phyloP scores from a whole-genome alignment of 1,284 basidiomycete genomes.

The Garcileccinum viscosum region DNA sequence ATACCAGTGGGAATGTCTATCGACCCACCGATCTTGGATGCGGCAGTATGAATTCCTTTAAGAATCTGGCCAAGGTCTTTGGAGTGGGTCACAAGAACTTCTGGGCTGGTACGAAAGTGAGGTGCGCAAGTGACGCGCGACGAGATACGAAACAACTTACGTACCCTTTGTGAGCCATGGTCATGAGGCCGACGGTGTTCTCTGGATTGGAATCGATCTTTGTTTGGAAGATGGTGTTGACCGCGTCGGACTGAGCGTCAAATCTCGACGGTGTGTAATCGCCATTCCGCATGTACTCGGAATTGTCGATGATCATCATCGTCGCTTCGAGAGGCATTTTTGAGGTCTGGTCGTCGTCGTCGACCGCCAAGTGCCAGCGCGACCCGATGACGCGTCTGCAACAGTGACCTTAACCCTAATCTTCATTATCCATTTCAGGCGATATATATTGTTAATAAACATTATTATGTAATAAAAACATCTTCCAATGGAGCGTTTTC shows the following conservation, averaged over 20 bases:
- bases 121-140: neutral
- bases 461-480: neutral
- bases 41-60: slow-evolving; percentile 75
- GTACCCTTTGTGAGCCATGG: slow-evolving; percentile 94
- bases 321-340: slow-evolving; percentile 93
- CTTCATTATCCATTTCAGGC: neutral
- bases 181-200: slow-evolving; percentile 97
- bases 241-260: slow-evolving; percentile 91
- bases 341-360: slow-evolving; percentile 24
- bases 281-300: slow-evolving; percentile 95
- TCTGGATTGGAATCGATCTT: slow-evolving; percentile 97
- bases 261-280: slow-evolving; percentile 91
- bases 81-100: slow-evolving; percentile 94
- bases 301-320: slow-evolving; percentile 92
- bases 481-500: too few species aligned
- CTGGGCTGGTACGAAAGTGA: slow-evolving; percentile 63
- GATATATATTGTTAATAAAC: neutral
- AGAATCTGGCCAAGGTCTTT: slow-evolving; percentile 95
- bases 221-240: slow-evolving; percentile 88
- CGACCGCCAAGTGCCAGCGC: slow-evolving; percentile 22
- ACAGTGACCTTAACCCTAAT: slow-evolving; percentile 28
- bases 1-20: slow-evolving; percentile 90
- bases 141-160: slow-evolving; percentile 29
- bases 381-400: slow-evolving; percentile 27
- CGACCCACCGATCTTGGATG: slow-evolving; percentile 76